Evolutionary conservation across 192 early-diverging fungal genomes (phyloP).

Genomic region (Podila clonocystis): DNA sequence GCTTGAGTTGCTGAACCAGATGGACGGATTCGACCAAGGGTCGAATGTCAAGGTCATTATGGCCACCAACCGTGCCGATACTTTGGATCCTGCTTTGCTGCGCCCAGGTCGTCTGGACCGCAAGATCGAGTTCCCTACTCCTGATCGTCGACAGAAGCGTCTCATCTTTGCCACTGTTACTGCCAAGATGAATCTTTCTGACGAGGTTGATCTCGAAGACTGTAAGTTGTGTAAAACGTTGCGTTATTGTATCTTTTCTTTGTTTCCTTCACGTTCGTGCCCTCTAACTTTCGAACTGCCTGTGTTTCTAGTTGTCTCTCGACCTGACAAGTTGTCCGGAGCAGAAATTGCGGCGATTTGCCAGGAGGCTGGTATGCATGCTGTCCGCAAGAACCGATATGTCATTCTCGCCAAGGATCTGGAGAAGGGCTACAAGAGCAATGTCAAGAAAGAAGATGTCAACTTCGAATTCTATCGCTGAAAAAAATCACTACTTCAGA

Average conservation of each 20-base stretch:
- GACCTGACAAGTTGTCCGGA: conserved; percentile 96
- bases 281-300: not conserved
- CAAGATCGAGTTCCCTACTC: conserved; percentile 99
- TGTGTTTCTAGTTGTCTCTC: conserved; percentile 79
- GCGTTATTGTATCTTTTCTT: not conserved
- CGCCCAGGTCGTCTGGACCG: conserved; percentile 97
- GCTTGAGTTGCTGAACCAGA: conserved; percentile 97
- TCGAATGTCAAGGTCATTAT: conserved; percentile 99
- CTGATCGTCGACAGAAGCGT: conserved; percentile 97
- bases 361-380: conserved; percentile 98
- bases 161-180: conserved; percentile 97
- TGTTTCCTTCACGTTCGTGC: not conserved
- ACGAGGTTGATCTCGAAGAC: conserved; percentile 98
- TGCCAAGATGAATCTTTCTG: conserved; percentile 95
- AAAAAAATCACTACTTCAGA: too few relatives aligned
- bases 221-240: conserved; percentile 62
- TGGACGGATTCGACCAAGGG: conserved; percentile 99
- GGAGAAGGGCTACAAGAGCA: conserved; percentile 96
- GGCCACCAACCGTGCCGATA: conserved; percentile 99
- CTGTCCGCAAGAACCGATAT: conserved; percentile 97
- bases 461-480: conserved; percentile 98
- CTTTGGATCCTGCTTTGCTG: conserved; percentile 95
- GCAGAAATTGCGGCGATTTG: conserved; percentile 99
- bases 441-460: conserved; percentile 95
- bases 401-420: conserved; percentile 94